Evolutionary conservation across 768 basidiomycete species (phyloP).

Genomic region (Suillus spraguei): DNA sequence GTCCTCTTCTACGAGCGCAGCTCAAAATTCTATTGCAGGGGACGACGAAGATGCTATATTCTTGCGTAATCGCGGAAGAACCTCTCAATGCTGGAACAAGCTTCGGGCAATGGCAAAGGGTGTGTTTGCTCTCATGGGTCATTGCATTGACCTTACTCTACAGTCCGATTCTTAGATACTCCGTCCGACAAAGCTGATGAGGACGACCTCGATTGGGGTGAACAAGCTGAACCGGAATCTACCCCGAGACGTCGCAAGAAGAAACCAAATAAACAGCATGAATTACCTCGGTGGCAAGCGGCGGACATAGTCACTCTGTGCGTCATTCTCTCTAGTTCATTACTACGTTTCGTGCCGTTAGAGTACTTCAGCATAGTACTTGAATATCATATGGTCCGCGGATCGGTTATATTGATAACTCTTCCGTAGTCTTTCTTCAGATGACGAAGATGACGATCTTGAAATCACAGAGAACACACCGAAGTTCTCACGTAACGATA

Average conservation of each 20-base stretch:
- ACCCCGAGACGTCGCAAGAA: conserved; percentile 41
- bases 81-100: conserved; percentile 57
- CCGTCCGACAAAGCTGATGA: conserved; percentile 21
- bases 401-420: conserved; percentile 5
- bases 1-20: conserved; percentile 15
- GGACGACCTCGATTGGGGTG: conserved; percentile 25
- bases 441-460: conserved; percentile 49
- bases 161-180: conserved; percentile 22
- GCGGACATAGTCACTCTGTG: conserved; percentile 44
- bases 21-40: conserved; percentile 13
- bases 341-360: neutral
- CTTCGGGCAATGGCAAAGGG: conserved; percentile 60
- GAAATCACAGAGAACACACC: conserved; percentile 42
- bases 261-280: conserved; percentile 31
- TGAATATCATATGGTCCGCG: neutral
- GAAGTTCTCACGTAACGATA: conserved; percentile 10
- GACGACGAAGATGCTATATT: conserved; percentile 69
- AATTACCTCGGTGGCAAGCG: conserved; percentile 46
- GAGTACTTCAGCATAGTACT: conserved; percentile 5
- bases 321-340: conserved; percentile 19
- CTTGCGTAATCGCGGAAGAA: conserved; percentile 64
- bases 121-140: conserved; percentile 24
- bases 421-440: conserved; percentile 35
- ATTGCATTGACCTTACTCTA: neutral
- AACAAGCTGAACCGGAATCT: conserved; percentile 19